Conservation (phyloP, 306 rosid species). For the Vicia villosa region DNA sequence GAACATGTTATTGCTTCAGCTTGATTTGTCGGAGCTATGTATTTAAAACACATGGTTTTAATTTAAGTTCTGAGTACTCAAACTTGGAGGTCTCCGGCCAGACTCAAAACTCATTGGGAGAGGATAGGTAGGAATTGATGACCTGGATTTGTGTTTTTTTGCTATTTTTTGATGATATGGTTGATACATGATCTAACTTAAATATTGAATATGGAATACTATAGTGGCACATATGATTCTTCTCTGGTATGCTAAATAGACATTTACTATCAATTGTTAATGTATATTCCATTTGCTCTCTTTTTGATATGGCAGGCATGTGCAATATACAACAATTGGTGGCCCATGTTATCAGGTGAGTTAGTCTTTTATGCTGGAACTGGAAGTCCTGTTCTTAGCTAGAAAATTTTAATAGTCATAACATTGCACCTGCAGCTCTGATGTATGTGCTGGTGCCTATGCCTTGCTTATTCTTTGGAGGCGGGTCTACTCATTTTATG, state of each 20-base stretch:
- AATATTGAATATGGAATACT: slow-evolving; percentile 23
- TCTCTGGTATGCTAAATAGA: neutral
- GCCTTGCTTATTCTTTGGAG: slow-evolving; percentile 98
- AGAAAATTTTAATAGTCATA: slow-evolving; percentile 11
- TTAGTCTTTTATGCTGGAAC: slow-evolving; percentile 27
- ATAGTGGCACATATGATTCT: slow-evolving; percentile 15
- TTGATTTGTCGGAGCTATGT: neutral
- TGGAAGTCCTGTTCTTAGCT: slow-evolving; percentile 19
- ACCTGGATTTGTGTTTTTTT: neutral
- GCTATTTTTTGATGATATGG: slow-evolving; percentile 10
- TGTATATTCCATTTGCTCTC: slow-evolving; percentile 3
- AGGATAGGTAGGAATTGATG: slow-evolving; percentile 6
- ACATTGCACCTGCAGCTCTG: slow-evolving; percentile 67
- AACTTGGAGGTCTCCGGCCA: neutral
- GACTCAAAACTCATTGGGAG: slow-evolving; percentile 6
- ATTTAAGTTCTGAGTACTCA: neutral
- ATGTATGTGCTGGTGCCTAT: slow-evolving; percentile 89
- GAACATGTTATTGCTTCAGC: slow-evolving; percentile 10
- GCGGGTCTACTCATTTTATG: slow-evolving; percentile 83
- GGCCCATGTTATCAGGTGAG: slow-evolving; percentile 96
- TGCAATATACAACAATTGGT: slow-evolving; percentile 93
- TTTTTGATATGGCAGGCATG: slow-evolving; percentile 71
- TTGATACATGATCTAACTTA: slow-evolving; percentile 10
- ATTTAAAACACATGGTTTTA: neutral
- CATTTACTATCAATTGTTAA: slow-evolving; percentile 26